Evolutionary conservation across 768 basidiomycete genomes (phyloP).

Genomic region (Dacryopinax primogenitus): DNA sequence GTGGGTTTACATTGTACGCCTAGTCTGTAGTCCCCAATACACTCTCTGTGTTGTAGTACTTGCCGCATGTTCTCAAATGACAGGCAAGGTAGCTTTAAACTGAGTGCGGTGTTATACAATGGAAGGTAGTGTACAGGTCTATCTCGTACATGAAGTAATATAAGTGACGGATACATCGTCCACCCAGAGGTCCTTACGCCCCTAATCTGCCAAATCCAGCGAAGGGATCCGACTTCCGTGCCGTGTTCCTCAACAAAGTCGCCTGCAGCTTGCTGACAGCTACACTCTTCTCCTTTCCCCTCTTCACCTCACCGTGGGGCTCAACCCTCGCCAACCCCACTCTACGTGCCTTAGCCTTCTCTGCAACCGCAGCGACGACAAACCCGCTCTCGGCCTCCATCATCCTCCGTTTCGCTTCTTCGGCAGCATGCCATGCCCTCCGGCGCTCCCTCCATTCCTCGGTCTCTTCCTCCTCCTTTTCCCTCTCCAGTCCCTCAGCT

Average conservation of each 20-base stretch:
- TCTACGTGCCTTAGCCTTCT: background rate
- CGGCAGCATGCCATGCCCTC: constrained; percentile 34
- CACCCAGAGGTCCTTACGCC: background rate
- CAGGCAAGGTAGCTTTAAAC: no score
- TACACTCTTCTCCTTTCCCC: background rate
- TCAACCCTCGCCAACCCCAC: background rate
- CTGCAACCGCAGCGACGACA: constrained; percentile 9
- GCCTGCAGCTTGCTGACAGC: constrained; percentile 11
- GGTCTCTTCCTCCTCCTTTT: constrained; percentile 51
- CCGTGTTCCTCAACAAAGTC: constrained; percentile 11
- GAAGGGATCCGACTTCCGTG: constrained; percentile 12
- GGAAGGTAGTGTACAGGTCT: no score
- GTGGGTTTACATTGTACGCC: background rate
- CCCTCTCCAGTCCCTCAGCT: constrained; percentile 35
- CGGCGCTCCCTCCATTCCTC: constrained; percentile 47
- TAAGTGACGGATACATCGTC: background rate
- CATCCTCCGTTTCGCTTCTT: constrained; percentile 19
- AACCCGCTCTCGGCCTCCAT: constrained; percentile 14
- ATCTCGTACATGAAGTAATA: background rate
- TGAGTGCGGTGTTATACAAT: no score
- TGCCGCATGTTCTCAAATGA: background rate
- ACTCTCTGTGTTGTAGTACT: background rate
- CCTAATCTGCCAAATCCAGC: background rate
- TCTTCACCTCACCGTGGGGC: background rate
- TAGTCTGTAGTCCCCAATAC: constrained; percentile 2